Percentiles rank a stretch among this genome's conserved stretches.
Conservation (phyloP, 2,329 filamentous ascomycete genomes). For the Aspergillus pseudonomiae region DNA sequence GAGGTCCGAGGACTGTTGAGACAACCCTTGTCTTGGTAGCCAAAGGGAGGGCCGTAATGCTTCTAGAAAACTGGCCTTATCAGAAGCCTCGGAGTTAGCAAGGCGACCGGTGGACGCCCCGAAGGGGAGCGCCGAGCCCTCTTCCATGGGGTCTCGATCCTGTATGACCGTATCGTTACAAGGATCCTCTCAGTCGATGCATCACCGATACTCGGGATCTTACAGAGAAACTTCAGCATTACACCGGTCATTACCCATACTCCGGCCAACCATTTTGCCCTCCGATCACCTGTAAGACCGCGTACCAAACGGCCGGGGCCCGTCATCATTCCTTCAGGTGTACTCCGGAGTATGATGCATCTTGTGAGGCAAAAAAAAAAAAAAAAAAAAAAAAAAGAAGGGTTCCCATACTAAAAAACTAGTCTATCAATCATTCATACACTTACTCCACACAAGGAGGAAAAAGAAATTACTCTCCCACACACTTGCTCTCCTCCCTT, state of each 20-base stretch:
- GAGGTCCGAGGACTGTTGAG: not conserved
- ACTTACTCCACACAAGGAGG: slow-evolving; percentile 7
- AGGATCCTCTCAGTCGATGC: not conserved
- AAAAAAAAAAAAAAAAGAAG: slow-evolving; percentile 1
- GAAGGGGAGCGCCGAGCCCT: not conserved
- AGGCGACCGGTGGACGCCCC: slow-evolving; percentile 6
- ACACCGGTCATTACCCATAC: not conserved
- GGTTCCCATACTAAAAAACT: slow-evolving; percentile 1
- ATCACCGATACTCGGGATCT: not conserved
- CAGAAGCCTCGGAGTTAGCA: slow-evolving; percentile 11
- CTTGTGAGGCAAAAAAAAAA: not conserved
- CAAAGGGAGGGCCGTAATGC: not conserved
- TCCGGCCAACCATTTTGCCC: not conserved
- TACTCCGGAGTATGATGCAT: slow-evolving; percentile 1
- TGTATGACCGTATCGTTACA: not conserved
- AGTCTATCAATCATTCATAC: slow-evolving; percentile 4
- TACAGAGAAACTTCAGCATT: not conserved
- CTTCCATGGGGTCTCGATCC: not conserved
- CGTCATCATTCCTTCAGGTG: slow-evolving; percentile 1
- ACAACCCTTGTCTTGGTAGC: not conserved
- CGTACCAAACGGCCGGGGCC: slow-evolving; percentile 4
- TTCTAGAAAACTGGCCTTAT: slow-evolving; percentile 11
- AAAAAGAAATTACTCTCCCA: slow-evolving; percentile 7
- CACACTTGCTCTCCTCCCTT: slow-evolving; percentile 1
- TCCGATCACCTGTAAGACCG: not conserved